Base-by-base conservation (phyloP, 495 filamentous ascomycete genomes). In the Cenococcum geophilum region DNA sequence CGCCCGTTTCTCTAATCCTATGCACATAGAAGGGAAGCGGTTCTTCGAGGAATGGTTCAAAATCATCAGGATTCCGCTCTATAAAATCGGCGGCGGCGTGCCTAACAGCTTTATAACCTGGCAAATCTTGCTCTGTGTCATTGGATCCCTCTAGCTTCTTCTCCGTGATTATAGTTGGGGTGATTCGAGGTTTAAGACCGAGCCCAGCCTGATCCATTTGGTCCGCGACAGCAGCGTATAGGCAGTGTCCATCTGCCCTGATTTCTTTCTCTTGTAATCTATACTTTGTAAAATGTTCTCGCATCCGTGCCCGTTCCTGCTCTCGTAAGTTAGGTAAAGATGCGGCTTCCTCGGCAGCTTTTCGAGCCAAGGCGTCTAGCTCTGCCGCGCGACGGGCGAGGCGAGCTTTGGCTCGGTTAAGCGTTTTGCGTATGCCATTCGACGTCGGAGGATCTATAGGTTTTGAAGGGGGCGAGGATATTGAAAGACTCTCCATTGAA, bases 141-240 rank as follows among this genome's bases (percentile, higher is more conserved):
- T 48, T 4, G 47, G 37, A 34, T 27, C 36, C 5, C 42, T 20
- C 54, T 1, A 45, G 36, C 34, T 48, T 35, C 6, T 55, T 56
- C 11, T 69, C 57, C 21, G 32, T 43, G 16, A 55, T 58, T 8
- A 64, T 62, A 14, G 47, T 61, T 2, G 63, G 51, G 35, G 61
- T 36, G 21, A 73, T 67, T 48, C 59, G 66, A 18, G 81, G 79
- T 55, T 72, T 75, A 58, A 82, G 69, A 1, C 77, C 81, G 11
- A 85, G 67, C 4, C 72, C 76, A 12, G 74, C 59, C 25, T 73
- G 71, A 32, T 70, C 71, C 43, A 97, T 76, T 74, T 96, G 91
- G 70, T 91, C 89, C 43, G 92, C 92, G 47, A 98, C 79, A 1
- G 95, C 91, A 6, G 89, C 86, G 75, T 96, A 98, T n/a, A 98